Percentiles rank a stretch among this genome's conserved stretches.
phyloP scores from a whole-genome alignment of 2,329 filamentous ascomycete species.

The Calonectria leucothoes region DNA sequence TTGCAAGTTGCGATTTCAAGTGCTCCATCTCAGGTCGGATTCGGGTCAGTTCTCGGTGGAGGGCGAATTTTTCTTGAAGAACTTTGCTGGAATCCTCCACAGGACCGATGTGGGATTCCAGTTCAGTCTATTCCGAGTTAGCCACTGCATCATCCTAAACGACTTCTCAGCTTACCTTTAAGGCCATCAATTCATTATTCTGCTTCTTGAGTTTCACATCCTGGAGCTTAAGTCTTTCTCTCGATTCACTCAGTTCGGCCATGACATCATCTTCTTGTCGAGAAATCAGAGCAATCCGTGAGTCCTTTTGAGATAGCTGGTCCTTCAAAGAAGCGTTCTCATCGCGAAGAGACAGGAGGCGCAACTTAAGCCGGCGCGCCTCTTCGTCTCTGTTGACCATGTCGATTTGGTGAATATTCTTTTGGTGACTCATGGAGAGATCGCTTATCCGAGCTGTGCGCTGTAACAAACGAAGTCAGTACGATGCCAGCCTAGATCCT shows the following conservation, averaged over 20 bases:
- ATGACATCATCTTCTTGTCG: constrained; percentile 54
- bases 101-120: constrained; percentile 74
- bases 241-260: constrained; percentile 56
- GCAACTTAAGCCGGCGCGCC: constrained; percentile 75
- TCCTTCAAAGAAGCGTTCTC: constrained; percentile 77
- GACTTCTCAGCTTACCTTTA: constrained; percentile 54
- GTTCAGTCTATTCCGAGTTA: constrained; percentile 68
- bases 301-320: constrained; percentile 69
- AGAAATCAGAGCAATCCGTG: constrained; percentile 63
- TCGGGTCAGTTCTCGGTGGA: constrained; percentile 63
- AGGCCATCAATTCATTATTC: constrained; percentile 58
- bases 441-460: constrained; percentile 59
- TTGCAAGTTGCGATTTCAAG: constrained; percentile 63
- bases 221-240: constrained; percentile 56
- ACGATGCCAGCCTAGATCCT: constrained; percentile 12
- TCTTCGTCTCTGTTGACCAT: constrained; percentile 81
- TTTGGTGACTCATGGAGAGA: constrained; percentile 78
- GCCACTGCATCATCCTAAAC: neutral
- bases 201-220: constrained; percentile 62
- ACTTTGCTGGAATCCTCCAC: constrained; percentile 78
- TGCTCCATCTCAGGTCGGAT: constrained; percentile 69
- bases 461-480: constrained; percentile 47
- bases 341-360: constrained; percentile 77
- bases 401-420: constrained; percentile 72
- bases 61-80: constrained; percentile 67